Evolutionary conservation across 768 basidiomycete species (phyloP), one percentile per base, ranked within the genome.

Genomic region (Steccherinum ochraceum): DNA sequence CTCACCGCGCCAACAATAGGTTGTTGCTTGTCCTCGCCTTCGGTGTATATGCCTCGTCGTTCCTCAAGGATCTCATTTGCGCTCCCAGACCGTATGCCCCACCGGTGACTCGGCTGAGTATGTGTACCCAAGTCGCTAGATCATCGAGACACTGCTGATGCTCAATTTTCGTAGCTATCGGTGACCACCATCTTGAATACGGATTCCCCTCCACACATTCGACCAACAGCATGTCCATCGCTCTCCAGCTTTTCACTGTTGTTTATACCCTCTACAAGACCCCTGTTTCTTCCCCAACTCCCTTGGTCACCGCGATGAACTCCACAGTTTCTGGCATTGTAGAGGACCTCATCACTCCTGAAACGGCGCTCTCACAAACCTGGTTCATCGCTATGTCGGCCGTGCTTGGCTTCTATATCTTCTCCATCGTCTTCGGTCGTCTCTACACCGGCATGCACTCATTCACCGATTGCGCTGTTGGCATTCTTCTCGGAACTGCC

Each of bases 171-270:
- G 30, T 56, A 90, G 87, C 84, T 3, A 83, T 91, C 47, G 85
- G 88, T 12, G 77, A 72, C 1, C 88, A 90, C 60, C 89, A 92
- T 57, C 75, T 90, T 2, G 93, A 95, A 69, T 95, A 95, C 58
- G 95, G 95, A 20, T 95, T 97, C 62, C 94, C 93, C 0, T 95
- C 93, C 0, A 96, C 94, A 0, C 95, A 99, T 61, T 89, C 91
- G 1, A 91, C 93, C 5, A 95, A 96, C 65, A 80, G 83, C 49
- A 77, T 93, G 47, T 94, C 91, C 23, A 88, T 96, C 60, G 92
- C 92, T 0, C 76, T 97, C 2, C 90, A 89, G 68, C 73, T 90
- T 53, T 84, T 77, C 55, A 68, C 78, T 2, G 73, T 81, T 41
- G 62, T 83, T 46, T 76, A 83, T 61, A 68, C 68, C n/a, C 73